Percentiles rank a stretch among this genome's conserved stretches.
Conservation (phyloP, 163 green algal genomes). For the Volvox carteri region DNA sequence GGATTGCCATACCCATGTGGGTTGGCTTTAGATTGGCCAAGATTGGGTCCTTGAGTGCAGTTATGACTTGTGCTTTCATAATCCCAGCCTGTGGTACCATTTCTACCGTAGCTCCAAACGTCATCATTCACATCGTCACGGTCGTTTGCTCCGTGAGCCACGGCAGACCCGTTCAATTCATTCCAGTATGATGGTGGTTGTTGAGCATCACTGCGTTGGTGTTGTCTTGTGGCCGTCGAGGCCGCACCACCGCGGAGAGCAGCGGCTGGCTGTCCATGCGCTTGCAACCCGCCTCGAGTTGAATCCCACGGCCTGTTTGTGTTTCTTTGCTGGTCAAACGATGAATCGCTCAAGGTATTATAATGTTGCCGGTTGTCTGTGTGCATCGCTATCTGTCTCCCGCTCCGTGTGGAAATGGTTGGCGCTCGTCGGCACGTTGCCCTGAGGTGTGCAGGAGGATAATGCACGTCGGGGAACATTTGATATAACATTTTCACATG, state of each 20-base stretch:
- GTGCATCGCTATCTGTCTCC: too few species aligned
- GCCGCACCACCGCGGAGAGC: neutral
- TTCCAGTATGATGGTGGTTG: neutral
- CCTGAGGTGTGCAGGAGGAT: too few species aligned
- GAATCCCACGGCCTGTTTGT: neutral
- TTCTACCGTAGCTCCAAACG: neutral
- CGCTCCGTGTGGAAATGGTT: too few species aligned
- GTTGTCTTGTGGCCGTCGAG: neutral
- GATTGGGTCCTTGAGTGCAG: neutral
- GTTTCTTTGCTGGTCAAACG: neutral
- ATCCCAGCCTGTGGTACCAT: neutral
- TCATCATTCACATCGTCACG: neutral
- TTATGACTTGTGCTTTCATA: neutral
- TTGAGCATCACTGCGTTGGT: neutral
- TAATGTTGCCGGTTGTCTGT: neutral
- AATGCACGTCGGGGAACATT: too few species aligned
- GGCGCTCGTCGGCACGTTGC: too few species aligned
- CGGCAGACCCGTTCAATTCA: neutral
- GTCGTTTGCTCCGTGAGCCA: neutral
- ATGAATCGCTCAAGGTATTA: neutral
- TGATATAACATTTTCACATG: too few species aligned
- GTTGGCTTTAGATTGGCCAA: neutral
- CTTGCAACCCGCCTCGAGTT: neutral
- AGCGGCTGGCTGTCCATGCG: neutral
- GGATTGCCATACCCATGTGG: neutral